Percentiles rank a stretch among this genome's conserved stretches.
Conservation (phyloP, 805 yeast species). For the Kuraishia capsulata region DNA sequence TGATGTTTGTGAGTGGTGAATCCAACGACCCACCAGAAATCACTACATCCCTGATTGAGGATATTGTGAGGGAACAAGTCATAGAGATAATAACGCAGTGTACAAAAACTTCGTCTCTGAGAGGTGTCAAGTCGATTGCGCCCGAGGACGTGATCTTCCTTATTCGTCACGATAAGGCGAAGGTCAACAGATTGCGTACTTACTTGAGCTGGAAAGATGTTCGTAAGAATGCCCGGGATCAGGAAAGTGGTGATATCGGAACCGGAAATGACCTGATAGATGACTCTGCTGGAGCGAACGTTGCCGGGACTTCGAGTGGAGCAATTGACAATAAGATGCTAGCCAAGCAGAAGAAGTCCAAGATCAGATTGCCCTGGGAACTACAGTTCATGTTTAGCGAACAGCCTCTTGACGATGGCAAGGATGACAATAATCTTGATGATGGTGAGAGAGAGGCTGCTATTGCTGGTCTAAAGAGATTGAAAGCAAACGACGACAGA, state of each 20-base stretch:
- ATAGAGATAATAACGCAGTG: slow-evolving; percentile 74
- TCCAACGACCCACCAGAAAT: slow-evolving; percentile 89
- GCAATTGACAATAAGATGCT: slow-evolving; percentile 32
- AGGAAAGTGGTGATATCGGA: slow-evolving; percentile 40
- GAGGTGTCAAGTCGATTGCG: slow-evolving; percentile 79
- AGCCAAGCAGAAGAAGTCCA: slow-evolving; percentile 62
- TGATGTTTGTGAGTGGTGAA: slow-evolving; percentile 98
- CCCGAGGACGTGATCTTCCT: slow-evolving; percentile 92
- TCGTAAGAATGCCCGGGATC: slow-evolving; percentile 65
- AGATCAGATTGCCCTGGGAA: slow-evolving; percentile 91
- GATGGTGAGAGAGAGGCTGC: slow-evolving; percentile 90
- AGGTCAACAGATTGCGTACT: slow-evolving; percentile 83
- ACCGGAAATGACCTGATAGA: slow-evolving; percentile 24
- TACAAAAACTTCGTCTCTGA: slow-evolving; percentile 60
- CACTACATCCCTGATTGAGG: slow-evolving; percentile 89
- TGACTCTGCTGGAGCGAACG: slow-evolving; percentile 24
- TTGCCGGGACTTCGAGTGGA: slow-evolving; percentile 13
- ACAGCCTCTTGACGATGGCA: slow-evolving; percentile 69
- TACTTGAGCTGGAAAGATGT: slow-evolving; percentile 96
- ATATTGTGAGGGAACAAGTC: slow-evolving; percentile 91
- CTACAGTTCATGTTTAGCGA: slow-evolving; percentile 88
- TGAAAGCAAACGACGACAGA: slow-evolving; percentile 89
- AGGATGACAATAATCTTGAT: slow-evolving; percentile 60
- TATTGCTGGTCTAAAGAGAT: slow-evolving; percentile 75
- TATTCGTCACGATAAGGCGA: slow-evolving; percentile 88